Conservation (phyloP, 1,139 yeast genomes). For the Magnusiomyces clavatus region DNA sequence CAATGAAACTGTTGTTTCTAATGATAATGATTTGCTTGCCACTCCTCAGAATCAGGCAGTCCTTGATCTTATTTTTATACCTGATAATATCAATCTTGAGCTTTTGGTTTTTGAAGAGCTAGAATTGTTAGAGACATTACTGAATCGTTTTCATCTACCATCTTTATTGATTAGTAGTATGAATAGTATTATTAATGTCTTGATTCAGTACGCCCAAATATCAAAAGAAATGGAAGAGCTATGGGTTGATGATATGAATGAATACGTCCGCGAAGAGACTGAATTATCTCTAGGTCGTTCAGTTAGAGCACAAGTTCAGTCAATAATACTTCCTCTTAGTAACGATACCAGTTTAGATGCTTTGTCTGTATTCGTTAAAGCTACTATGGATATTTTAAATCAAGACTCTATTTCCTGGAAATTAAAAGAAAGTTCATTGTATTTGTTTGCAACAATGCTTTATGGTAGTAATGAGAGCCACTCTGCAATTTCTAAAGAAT, state of each 20-base stretch:
- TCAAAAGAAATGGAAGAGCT: conserved; percentile 24
- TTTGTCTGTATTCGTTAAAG: conserved; percentile 14
- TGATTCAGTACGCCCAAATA: conserved; percentile 22
- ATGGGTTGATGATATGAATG: conserved; percentile 52
- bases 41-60: not conserved
- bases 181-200: conserved; percentile 15
- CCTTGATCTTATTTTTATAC: not conserved
- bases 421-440: conserved; percentile 16
- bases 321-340: too few species aligned
- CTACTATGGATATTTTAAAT: conserved; percentile 3
- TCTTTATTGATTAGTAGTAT: conserved; percentile 8
- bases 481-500: conserved; percentile 13
- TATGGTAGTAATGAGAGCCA: conserved; percentile 14
- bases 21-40: conserved; percentile 2
- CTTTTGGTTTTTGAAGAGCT: conserved; percentile 13
- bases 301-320: conserved; percentile 22
- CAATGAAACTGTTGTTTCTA: conserved; percentile 2
- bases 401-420: conserved; percentile 10
- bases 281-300: conserved; percentile 44
- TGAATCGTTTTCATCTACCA: conserved; percentile 8
- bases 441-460: conserved; percentile 13
- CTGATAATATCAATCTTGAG: conserved; percentile 5
- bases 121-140: conserved; percentile 11
- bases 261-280: conserved; percentile 62
- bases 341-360: conserved; percentile 5